phyloP scores from a whole-genome alignment of 106 monocot species.

The Triglochin maritima region DNA sequence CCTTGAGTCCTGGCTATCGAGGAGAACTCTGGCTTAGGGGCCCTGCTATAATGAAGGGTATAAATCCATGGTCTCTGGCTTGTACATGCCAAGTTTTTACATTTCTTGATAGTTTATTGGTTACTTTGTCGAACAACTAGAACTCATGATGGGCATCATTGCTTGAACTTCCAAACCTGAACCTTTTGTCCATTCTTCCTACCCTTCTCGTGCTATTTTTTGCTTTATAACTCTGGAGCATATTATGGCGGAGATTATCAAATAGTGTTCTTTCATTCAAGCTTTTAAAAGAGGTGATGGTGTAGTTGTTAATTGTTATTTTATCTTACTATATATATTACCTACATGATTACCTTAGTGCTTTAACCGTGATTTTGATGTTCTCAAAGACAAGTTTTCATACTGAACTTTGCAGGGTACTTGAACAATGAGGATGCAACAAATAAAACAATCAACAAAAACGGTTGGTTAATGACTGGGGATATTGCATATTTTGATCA shows the following conservation, averaged over 20 bases:
- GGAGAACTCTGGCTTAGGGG: slow-evolving; percentile 70
- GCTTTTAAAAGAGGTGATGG: background rate
- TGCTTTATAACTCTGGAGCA: too few relatives aligned
- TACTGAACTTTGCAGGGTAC: slow-evolving; percentile 35
- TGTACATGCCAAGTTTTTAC: background rate
- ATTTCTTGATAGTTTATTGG: too few relatives aligned
- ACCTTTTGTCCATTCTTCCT: background rate
- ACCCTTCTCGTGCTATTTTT: background rate
- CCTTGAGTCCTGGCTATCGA: slow-evolving; percentile 35
- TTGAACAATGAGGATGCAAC: slow-evolving; percentile 42
- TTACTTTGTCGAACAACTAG: too few relatives aligned
- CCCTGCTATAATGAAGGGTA: slow-evolving; percentile 78
- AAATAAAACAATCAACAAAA: slow-evolving; percentile 19
- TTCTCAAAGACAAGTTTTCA: background rate
- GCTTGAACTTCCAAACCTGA: background rate
- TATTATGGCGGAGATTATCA: background rate
- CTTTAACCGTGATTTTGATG: background rate
- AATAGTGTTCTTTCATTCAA: background rate
- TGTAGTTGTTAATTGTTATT: background rate
- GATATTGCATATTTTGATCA: slow-evolving; percentile 69
- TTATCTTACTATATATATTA: too few relatives aligned
- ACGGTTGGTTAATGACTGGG: slow-evolving; percentile 68
- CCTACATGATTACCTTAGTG: background rate
- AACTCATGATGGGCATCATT: too few relatives aligned
- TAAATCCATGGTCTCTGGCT: background rate